These are phyloP conservation scores for Aspergillus ruber DNA, from an alignment of 2,329 filamentous ascomycete species.

Conservation along the genomic window DNA sequence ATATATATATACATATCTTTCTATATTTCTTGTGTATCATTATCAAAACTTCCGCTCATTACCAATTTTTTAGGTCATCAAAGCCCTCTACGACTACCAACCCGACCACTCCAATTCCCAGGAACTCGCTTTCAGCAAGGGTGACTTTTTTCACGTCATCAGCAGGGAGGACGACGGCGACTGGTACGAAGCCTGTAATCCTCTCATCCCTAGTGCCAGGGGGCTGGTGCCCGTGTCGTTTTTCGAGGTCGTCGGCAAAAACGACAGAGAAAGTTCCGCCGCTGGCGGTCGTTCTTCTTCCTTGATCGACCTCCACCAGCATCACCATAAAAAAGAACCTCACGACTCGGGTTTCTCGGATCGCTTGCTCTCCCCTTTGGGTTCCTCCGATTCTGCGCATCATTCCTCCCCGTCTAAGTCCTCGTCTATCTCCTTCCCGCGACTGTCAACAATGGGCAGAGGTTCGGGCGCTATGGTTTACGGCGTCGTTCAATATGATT, in stretches of 20 bases:
- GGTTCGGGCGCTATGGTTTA: conserved; percentile 79
- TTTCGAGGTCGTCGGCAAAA: conserved; percentile 88
- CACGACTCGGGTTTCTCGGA: conserved; percentile 89
- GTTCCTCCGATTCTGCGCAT: conserved; percentile 22
- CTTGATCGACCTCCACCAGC: background rate
- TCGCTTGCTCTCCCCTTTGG: conserved; percentile 36
- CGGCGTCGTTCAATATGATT: conserved; percentile 94
- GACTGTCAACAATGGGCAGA: conserved; percentile 46
- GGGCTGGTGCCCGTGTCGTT: conserved; percentile 90
- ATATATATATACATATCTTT: background rate
- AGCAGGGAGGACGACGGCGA: conserved; percentile 87
- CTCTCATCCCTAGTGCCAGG: conserved; percentile 71
- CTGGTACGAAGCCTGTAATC: conserved; percentile 99
- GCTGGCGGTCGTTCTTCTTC: conserved; percentile 40
- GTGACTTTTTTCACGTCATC: conserved; percentile 98
- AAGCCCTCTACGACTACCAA: conserved; percentile 88
- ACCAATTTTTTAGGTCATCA: conserved; percentile 66
- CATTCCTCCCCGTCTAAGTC: conserved; percentile 2
- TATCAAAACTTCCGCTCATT: background rate
- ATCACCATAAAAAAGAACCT: conserved; percentile 51
- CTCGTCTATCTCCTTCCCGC: conserved; percentile 12
- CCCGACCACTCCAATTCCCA: conserved; percentile 61
- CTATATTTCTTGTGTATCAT: background rate
- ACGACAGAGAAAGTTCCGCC: conserved; percentile 70
- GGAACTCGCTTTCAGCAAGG: conserved; percentile 84